These are phyloP conservation scores for Anacardium occidentale DNA, from an alignment of 345 rosid genomes.

Conservation along the genomic window DNA sequence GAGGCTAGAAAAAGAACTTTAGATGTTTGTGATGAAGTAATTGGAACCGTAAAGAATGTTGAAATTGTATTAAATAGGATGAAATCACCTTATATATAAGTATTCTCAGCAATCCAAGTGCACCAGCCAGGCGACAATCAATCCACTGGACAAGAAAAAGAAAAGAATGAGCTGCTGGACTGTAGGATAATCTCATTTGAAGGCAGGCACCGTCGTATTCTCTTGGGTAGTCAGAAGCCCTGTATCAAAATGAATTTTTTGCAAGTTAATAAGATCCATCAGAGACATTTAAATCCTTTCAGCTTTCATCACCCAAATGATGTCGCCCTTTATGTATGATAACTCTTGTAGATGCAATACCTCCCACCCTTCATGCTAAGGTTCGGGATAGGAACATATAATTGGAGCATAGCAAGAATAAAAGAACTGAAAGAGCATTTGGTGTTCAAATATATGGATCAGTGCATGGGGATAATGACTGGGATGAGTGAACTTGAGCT, in stretches of 20 bases:
- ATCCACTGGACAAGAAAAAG: slow-evolving; percentile 97
- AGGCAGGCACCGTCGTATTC: slow-evolving; percentile 85
- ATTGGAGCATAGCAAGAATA: background rate
- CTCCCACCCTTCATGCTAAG: background rate
- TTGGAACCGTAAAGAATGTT: background rate
- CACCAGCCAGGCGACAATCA: slow-evolving; percentile 82
- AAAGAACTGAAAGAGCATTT: background rate
- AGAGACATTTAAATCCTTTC: background rate
- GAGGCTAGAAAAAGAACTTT: background rate
- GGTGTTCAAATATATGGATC: background rate
- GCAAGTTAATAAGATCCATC: slow-evolving; percentile 2
- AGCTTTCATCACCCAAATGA: background rate
- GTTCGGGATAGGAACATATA: background rate
- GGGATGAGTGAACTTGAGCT: background rate
- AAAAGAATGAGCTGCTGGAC: slow-evolving; percentile 82
- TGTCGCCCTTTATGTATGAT: background rate
- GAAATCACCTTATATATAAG: slow-evolving; percentile 73
- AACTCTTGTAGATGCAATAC: background rate
- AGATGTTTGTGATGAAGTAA: background rate
- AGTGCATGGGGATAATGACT: background rate
- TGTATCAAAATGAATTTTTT: slow-evolving; percentile 25
- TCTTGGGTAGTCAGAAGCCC: slow-evolving; percentile 88
- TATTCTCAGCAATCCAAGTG: slow-evolving; percentile 89
- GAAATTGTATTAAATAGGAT: background rate
- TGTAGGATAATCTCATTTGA: slow-evolving; percentile 92